Base-by-base conservation (phyloP, 768 basidiomycete genomes). In the Coprinopsis cinerea region DNA sequence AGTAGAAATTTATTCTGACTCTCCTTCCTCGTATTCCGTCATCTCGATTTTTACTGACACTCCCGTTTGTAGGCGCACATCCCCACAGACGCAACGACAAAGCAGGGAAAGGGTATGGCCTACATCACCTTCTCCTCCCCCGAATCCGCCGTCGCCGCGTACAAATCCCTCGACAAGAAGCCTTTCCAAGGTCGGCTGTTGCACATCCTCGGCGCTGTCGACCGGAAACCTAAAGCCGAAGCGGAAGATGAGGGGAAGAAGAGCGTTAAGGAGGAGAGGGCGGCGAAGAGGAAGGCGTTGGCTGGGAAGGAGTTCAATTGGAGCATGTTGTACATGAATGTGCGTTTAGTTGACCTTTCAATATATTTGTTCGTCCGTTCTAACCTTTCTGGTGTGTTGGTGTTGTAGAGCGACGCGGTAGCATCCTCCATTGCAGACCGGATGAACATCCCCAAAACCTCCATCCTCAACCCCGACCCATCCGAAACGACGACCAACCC, bases 401-500 rank as follows among this genome's bases (percentile, higher is more conserved):
- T n/a, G n/a, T n/a, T n/a, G n/a, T n/a, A 96, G 94, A 88, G 85
- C 58, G 94, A 99, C 59, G 94, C 96, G 3, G 94, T 98, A 0
- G 83, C 85, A 0, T 85, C 89, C 1, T 94, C 92, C 1, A 79
- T 98, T 23, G 92, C 95, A 0, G 83, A 88, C 53, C 80, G 94
- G 9, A 85, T 98, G 78, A 85, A 79, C 49, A 78, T 98, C 35
- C 68, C 83, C 23, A 98, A 98, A 67, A 72, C 91, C 1, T 87
- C 89, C 25, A 87, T 99, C 20, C 74, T 98, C 48, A 90, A 91
- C 61, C 83, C 91, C 0, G 88, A 92, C 51, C 68, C 69, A 0
- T 81, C 81, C 1, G 79, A 80, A 47, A 42, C 36, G 37, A 28
- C 44, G 5, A 41, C 44, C 18, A 85, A 84, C 54, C 81, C 88